Conservation (phyloP, 2,329 filamentous ascomycete species). For the Bisporella sp. region DNA sequence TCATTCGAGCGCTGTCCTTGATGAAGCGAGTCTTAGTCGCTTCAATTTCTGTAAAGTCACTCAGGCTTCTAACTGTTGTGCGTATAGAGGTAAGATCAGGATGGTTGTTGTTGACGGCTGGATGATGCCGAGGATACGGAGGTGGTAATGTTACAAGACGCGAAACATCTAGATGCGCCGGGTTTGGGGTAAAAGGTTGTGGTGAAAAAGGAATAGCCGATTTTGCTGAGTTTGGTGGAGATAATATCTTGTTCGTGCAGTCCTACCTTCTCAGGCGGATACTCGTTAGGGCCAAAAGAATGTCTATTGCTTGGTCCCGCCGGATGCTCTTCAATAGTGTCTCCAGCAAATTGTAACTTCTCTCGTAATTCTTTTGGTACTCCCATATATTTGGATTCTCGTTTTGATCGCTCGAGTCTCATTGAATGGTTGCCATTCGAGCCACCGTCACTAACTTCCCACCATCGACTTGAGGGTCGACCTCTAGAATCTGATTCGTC, state of each 20-base stretch:
- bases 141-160: constrained; percentile 88
- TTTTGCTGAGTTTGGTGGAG: constrained; percentile 23
- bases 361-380: constrained; percentile 70
- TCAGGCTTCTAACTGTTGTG: constrained; percentile 63
- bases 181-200: constrained; percentile 39
- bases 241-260: constrained; percentile 34
- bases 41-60: constrained; percentile 66
- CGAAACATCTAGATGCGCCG: constrained; percentile 71
- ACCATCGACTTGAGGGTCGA: constrained; percentile 86
- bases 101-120: constrained; percentile 92
- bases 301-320: constrained; percentile 26
- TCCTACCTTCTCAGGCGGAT: constrained; percentile 58
- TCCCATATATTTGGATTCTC: constrained; percentile 97
- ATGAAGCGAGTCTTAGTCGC: constrained; percentile 58
- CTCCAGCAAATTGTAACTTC: constrained; percentile 57
- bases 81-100: constrained; percentile 79
- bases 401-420: constrained; percentile 68
- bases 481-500: constrained; percentile 81
- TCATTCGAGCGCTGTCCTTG: constrained; percentile 48
- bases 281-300: constrained; percentile 39
- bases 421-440: constrained; percentile 59
- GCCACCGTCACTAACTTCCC: constrained; percentile 68
- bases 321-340: constrained; percentile 13
- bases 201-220: constrained; percentile 26
- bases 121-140: constrained; percentile 88